A percentile compares a stretch with the other conserved stretches of the same genome.
Conservation (phyloP, 23 red algal genomes). For the Rhodosorus marinus region DNA sequence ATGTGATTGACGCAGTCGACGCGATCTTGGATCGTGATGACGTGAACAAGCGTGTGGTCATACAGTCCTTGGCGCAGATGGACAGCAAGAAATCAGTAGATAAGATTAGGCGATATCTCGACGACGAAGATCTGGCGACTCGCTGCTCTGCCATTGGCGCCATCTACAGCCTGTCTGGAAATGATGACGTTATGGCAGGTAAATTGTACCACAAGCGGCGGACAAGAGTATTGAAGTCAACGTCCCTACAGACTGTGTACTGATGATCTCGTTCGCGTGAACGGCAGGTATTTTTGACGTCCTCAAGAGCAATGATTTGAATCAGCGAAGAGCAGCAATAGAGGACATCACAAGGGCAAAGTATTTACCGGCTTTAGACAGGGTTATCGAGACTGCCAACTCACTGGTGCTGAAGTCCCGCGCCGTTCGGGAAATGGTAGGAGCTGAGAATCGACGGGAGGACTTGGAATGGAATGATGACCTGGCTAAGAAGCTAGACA, state of each 20-base stretch:
- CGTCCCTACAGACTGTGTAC: too few relatives aligned
- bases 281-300: constrained; percentile 12
- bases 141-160: constrained; percentile 22
- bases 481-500: constrained; percentile 10
- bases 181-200: constrained; percentile 15
- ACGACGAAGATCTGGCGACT: constrained; percentile 10
- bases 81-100: constrained; percentile 8
- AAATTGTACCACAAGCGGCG: too few relatives aligned
- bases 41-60: constrained; percentile 20
- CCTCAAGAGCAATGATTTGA: constrained; percentile 16
- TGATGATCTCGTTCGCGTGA: too few relatives aligned
- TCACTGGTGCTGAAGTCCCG: constrained; percentile 36
- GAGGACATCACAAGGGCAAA: constrained; percentile 38
- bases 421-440: constrained; percentile 24
- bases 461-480: constrained; percentile 1
- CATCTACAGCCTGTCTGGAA: constrained; percentile 5
- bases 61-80: constrained; percentile 27
- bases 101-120: constrained; percentile 5
- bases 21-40: constrained; percentile 10
- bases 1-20: neutral
- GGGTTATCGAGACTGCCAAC: constrained; percentile 23
- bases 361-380: constrained; percentile 14
- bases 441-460: neutral
- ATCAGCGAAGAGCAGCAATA: constrained; percentile 36
- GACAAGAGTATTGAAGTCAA: too few relatives aligned